Percentiles rank a stretch among this genome's conserved stretches.
phyloP scores from a whole-genome alignment of 2,329 filamentous ascomycete species.

The Paecilomyces formosus region DNA sequence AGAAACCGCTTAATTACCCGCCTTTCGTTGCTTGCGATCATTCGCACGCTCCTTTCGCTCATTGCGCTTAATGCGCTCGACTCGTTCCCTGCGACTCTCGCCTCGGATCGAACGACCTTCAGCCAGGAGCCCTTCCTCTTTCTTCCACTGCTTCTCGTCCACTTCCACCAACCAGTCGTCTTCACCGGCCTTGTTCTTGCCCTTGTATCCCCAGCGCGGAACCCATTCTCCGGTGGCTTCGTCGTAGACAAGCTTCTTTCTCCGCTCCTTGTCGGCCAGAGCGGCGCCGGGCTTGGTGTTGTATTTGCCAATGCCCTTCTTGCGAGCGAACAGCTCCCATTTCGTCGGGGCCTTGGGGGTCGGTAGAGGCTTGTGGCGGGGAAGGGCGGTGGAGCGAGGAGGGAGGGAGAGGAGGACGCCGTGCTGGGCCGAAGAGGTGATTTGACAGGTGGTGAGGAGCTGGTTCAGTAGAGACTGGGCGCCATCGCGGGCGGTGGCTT shows the following conservation, averaged over 20 bases:
- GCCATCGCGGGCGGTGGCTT: slow-evolving; percentile 73
- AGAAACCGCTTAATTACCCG: slow-evolving; percentile 8
- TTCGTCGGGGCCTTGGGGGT: slow-evolving; percentile 75
- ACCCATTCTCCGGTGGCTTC: slow-evolving; percentile 81
- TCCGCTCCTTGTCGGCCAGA: slow-evolving; percentile 59
- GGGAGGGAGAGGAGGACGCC: slow-evolving; percentile 78
- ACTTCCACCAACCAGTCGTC: slow-evolving; percentile 90
- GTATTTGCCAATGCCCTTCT: slow-evolving; percentile 85
- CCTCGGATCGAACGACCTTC: slow-evolving; percentile 59
- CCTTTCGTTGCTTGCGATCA: slow-evolving; percentile 41
- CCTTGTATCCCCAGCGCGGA: slow-evolving; percentile 91
- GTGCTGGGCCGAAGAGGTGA: slow-evolving; percentile 55
- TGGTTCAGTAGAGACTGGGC: slow-evolving; percentile 92
- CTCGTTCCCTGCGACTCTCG: slow-evolving; percentile 58
- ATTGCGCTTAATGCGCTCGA: slow-evolving; percentile 56
- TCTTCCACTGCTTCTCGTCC: slow-evolving; percentile 66
- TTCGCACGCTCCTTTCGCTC: slow-evolving; percentile 64
- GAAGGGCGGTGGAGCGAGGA: slow-evolving; percentile 59
- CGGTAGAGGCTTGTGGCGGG: slow-evolving; percentile 87
- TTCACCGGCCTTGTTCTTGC: slow-evolving; percentile 76
- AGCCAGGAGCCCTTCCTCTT: slow-evolving; percentile 49
- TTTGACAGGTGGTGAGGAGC: slow-evolving; percentile 78
- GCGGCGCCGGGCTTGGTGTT: slow-evolving; percentile 54
- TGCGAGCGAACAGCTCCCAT: slow-evolving; percentile 92
- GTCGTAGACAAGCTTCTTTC: slow-evolving; percentile 70